phyloP scores from a whole-genome alignment of 805 yeast genomes.

The Maudiozyma bulderi region DNA sequence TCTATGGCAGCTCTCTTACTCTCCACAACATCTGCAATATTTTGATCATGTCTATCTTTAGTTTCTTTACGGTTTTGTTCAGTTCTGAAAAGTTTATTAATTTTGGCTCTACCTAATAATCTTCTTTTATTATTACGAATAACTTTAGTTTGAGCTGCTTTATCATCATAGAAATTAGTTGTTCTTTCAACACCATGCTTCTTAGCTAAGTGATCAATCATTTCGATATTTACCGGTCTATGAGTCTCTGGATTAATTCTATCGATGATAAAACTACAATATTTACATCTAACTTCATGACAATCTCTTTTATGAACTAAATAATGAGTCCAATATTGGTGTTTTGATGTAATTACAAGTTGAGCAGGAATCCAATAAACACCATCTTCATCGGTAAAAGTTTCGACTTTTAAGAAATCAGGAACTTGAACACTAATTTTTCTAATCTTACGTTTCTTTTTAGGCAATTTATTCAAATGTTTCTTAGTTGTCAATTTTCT shows the following conservation, averaged over 20 bases:
- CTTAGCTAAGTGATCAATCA: not conserved
- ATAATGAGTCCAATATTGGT: conserved; percentile 10
- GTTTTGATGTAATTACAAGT: conserved; percentile 1
- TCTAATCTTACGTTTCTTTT: not conserved
- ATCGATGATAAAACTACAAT: conserved; percentile 7
- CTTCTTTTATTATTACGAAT: too few species aligned
- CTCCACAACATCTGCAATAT: not conserved
- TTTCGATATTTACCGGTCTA: not conserved
- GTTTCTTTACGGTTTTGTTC: too few species aligned
- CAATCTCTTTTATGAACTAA: conserved; percentile 1
- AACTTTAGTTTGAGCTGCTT: too few species aligned
- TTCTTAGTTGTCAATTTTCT: not conserved
- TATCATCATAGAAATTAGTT: not conserved
- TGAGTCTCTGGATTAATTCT: not conserved
- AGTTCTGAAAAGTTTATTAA: too few species aligned
- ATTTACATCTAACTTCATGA: conserved; percentile 10
- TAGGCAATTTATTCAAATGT: not conserved
- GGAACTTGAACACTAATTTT: not conserved
- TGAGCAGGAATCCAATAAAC: conserved; percentile 11
- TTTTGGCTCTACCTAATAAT: too few species aligned
- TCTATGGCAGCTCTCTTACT: not conserved
- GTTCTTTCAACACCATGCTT: not conserved
- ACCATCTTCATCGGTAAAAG: not conserved
- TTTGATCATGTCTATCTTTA: too few species aligned
- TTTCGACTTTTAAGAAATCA: not conserved